Evolutionary conservation across 2,329 filamentous ascomycete species (phyloP), one percentile per base, ranked within the genome.

Genomic region (Trichoderma asperellum): DNA sequence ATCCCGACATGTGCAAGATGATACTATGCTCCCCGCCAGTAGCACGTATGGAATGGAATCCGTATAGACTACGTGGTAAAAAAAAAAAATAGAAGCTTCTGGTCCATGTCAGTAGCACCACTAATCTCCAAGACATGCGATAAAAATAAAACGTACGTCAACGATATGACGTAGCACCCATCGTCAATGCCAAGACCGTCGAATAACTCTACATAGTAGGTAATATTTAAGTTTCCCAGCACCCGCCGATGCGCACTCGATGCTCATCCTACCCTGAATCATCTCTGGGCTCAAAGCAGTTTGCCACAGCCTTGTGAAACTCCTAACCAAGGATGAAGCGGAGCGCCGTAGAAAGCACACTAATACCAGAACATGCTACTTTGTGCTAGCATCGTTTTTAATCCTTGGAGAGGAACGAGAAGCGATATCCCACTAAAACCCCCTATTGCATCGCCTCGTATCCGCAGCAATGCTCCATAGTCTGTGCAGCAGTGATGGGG

Each of bases 261-360:
- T 21, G 40, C 40, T 11, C 29, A 24, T 29, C 61, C 29, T 52
- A 59, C 49, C 61, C 24, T 27, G 61, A 55, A 56, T 21, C 27
- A 65, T 43, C 34, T 35, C 27, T 65, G n/a, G 62, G 21, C 24
- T 40, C 21, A 37, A 27, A 55, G 24, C 47, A 11, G 34, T 12
- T 64, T 35, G 61, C 34, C 49, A 43, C 24, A 56, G 61, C 61
- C 61, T 64, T 64, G 40, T 64, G 61, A 56, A 52, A 53, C 61
- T 40, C 34, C 61, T 27, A 10, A 49, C n/a, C 47, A 24, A 21
- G 47, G 7, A 49, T 49, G 47, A 12, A 49, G 47, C 47, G 47
- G 47, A 49, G 47, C 21, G 12, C n/a, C 21, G n/a, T 11, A 12
- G 18, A 24, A 11, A 49, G 35, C 35, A 24, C 35, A 14, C 35